A percentile compares a stretch with the other conserved stretches of the same genome.
Conservation (phyloP, 1,284 basidiomycete species). For the Puccinia hordei region DNA sequence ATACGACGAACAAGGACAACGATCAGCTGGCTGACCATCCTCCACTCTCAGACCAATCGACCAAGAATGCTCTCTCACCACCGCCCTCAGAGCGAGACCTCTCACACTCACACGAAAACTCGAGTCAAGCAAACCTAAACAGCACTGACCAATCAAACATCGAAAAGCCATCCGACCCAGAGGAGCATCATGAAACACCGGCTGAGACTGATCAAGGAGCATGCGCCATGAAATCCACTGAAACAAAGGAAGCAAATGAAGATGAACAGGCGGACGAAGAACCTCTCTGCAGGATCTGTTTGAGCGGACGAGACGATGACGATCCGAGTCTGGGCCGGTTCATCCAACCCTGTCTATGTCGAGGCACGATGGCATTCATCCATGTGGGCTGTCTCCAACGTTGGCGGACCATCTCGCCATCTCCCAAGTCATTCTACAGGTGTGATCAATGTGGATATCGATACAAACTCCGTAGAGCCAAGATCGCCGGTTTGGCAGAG, state of each 20-base stretch:
- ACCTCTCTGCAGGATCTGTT: constrained; percentile 43
- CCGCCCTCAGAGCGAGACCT: not conserved
- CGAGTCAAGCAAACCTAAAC: not conserved
- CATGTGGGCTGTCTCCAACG: constrained; percentile 42
- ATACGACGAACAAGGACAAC: not conserved
- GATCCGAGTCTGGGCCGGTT: constrained; percentile 30
- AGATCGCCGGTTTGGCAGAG: constrained; percentile 36
- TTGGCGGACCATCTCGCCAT: constrained; percentile 28
- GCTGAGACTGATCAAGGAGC: not conserved
- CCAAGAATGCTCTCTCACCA: not conserved
- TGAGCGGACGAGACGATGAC: constrained; percentile 29
- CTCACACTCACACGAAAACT: not conserved
- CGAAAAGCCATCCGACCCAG: not conserved
- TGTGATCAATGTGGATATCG: constrained; percentile 47
- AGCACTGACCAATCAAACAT: not conserved
- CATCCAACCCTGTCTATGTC: constrained; percentile 48
- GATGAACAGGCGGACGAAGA: constrained; percentile 13
- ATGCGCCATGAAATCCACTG: not conserved
- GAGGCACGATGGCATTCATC: constrained; percentile 47
- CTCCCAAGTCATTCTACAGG: constrained; percentile 40
- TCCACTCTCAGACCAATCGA: constrained; percentile 6
- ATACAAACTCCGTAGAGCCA: constrained; percentile 39
- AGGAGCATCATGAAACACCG: not conserved
- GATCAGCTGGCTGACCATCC: not conserved
- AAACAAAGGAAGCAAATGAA: not conserved